These are phyloP conservation scores for Clohesyomyces aquaticus DNA, from an alignment of 495 filamentous ascomycete genomes.

Conservation along the genomic window DNA sequence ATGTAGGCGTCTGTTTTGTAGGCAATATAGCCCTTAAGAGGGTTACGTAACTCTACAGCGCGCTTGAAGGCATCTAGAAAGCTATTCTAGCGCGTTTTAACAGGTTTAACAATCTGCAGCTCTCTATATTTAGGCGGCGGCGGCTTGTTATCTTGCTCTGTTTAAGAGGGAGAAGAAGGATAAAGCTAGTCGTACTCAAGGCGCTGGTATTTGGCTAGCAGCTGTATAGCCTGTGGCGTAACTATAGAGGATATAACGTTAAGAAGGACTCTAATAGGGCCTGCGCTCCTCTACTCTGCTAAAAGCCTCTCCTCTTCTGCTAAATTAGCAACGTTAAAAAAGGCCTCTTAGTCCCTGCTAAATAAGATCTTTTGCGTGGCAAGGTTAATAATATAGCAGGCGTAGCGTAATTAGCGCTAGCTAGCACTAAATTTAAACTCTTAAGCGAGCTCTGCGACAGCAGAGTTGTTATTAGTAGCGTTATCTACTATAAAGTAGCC, in stretches of 20 bases:
- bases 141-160: too few species aligned
- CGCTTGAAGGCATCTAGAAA: conserved; percentile 4
- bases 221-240: conserved; percentile 8
- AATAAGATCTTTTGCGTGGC: conserved; percentile 3
- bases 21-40: not conserved
- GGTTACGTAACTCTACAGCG: not conserved
- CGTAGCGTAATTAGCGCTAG: not conserved
- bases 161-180: too few species aligned
- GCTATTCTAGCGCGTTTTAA: conserved; percentile 13
- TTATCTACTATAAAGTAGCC: conserved; percentile 25
- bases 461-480: conserved; percentile 11
- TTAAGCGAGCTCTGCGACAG: not conserved
- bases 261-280: conserved; percentile 5
- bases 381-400: conserved; percentile 25
- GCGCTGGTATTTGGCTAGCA: not conserved
- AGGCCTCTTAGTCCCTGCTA: conserved; percentile 3
- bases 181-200: not conserved
- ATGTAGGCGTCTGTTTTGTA: not conserved
- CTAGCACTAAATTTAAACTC: conserved; percentile 7
- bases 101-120: conserved; percentile 5
- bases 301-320: not conserved
- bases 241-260: conserved; percentile 14
- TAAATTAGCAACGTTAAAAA: not conserved
- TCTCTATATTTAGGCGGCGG: too few species aligned
- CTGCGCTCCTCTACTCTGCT: not conserved